Percentiles rank a stretch among this genome's conserved stretches.
These are phyloP conservation scores for Eucalyptus shirleyi DNA, from an alignment of 345 rosid species.

Conservation along the genomic window DNA sequence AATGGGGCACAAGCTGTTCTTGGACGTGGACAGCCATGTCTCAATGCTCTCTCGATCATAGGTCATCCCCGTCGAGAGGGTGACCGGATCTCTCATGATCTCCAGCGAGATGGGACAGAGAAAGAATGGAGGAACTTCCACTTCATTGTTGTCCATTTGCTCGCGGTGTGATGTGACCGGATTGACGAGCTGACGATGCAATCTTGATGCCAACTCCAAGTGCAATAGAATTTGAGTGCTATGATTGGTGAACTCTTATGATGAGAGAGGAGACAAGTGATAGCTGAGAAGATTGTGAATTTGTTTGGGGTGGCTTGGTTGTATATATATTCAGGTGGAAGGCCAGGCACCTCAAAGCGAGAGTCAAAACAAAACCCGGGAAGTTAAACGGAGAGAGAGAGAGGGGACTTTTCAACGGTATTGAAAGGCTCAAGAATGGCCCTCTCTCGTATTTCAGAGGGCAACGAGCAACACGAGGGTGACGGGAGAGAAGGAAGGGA, in stretches of 20 bases:
- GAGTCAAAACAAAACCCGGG: neutral
- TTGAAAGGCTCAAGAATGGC: neutral
- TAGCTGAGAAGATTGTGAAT: neutral
- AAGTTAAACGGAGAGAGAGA: neutral
- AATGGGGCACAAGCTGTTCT: slow-evolving; percentile 10
- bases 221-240: neutral
- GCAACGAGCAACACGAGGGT: neutral
- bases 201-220: neutral
- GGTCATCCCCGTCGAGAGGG: slow-evolving; percentile 1
- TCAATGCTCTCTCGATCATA: slow-evolving; percentile 10
- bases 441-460: neutral
- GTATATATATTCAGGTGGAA: neutral
- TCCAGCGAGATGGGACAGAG: slow-evolving; percentile 6
- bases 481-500: neutral
- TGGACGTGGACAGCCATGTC: neutral
- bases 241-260: neutral
- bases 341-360: neutral
- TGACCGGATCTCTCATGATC: slow-evolving; percentile 10
- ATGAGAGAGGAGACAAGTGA: neutral
- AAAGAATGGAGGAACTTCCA: neutral
- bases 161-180: neutral
- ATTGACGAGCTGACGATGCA: neutral
- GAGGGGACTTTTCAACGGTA: neutral
- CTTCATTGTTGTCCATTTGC: neutral
- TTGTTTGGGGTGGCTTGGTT: neutral